Percentiles rank a stretch among this genome's conserved stretches.
Conservation (phyloP, 2,329 filamentous ascomycete species). For the Claviceps quebecensis region DNA sequence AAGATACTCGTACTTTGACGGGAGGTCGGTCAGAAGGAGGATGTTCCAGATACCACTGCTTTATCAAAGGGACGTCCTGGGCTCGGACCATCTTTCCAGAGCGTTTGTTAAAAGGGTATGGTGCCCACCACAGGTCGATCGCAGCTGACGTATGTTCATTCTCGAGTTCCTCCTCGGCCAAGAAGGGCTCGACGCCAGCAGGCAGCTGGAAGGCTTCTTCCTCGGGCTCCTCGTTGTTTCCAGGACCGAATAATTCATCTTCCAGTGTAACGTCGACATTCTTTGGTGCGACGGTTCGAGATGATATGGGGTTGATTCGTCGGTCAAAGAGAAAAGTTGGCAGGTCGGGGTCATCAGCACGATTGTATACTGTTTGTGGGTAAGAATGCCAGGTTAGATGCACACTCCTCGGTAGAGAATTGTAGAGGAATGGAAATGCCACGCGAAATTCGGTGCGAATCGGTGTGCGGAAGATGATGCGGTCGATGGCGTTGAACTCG, state of each 20-base stretch:
- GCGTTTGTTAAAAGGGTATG: slow-evolving; percentile 85
- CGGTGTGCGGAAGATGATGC: slow-evolving; percentile 93
- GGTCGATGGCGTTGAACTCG: slow-evolving; percentile 98
- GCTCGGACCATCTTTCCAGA: slow-evolving; percentile 94
- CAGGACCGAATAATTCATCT: slow-evolving; percentile 78
- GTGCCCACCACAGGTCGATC: slow-evolving; percentile 95
- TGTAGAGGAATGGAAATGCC: slow-evolving; percentile 89
- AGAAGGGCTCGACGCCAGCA: slow-evolving; percentile 67
- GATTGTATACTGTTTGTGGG: slow-evolving; percentile 83
- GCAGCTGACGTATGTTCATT: slow-evolving; percentile 82
- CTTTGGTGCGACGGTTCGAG: slow-evolving; percentile 82
- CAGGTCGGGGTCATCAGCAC: slow-evolving; percentile 73
- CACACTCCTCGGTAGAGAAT: slow-evolving; percentile 87
- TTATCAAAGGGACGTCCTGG: slow-evolving; percentile 90
- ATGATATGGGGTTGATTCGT: slow-evolving; percentile 95
- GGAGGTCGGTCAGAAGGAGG: slow-evolving; percentile 73
- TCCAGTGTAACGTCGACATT: slow-evolving; percentile 88
- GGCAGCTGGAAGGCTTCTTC: slow-evolving; percentile 80
- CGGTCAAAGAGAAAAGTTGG: slow-evolving; percentile 97
- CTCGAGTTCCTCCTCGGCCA: slow-evolving; percentile 77
- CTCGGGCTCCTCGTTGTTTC: slow-evolving; percentile 58
- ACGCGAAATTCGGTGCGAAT: slow-evolving; percentile 94
- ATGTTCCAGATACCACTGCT: slow-evolving; percentile 97
- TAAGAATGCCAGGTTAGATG: slow-evolving; percentile 88
- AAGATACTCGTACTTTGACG: slow-evolving; percentile 94